A percentile compares a stretch with the other conserved stretches of the same genome.
Conservation (phyloP, 345 rosid genomes). For the Eucalyptus marginata region DNA sequence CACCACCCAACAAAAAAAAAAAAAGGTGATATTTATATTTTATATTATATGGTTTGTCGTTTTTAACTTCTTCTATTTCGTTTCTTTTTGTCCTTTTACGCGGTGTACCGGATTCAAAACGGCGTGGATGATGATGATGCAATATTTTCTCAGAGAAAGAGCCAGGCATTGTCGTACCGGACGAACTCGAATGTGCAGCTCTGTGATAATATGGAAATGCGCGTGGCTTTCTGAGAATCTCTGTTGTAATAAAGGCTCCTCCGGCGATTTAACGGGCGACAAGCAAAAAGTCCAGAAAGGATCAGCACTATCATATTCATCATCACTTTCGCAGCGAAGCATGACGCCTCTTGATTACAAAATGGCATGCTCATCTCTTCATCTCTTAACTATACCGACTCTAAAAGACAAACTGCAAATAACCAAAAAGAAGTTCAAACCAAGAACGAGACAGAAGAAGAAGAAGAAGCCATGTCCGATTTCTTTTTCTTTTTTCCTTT, state of each 20-base stretch:
- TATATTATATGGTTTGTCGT: not conserved
- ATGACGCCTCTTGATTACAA: not conserved
- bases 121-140: not conserved
- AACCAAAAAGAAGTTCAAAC: not conserved
- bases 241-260: not conserved
- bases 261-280: not conserved
- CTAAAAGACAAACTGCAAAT: not conserved
- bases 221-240: not conserved
- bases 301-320: not conserved
- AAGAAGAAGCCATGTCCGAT: not conserved
- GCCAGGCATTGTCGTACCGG: not conserved
- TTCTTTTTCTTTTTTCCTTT: not conserved
- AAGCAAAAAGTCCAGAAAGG: not conserved
- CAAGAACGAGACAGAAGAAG: not conserved
- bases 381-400: not conserved
- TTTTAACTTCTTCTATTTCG: not conserved
- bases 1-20: not conserved
- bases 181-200: not conserved
- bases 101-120: not conserved
- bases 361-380: not conserved
- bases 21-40: not conserved
- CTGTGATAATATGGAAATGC: not conserved
- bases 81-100: not conserved
- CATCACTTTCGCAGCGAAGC: not conserved
- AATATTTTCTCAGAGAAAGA: no score